A percentile compares a stretch with the other conserved stretches of the same genome.
Evolutionary conservation across 768 basidiomycete species (phyloP).

Genomic region (Mycena epipterygia): DNA sequence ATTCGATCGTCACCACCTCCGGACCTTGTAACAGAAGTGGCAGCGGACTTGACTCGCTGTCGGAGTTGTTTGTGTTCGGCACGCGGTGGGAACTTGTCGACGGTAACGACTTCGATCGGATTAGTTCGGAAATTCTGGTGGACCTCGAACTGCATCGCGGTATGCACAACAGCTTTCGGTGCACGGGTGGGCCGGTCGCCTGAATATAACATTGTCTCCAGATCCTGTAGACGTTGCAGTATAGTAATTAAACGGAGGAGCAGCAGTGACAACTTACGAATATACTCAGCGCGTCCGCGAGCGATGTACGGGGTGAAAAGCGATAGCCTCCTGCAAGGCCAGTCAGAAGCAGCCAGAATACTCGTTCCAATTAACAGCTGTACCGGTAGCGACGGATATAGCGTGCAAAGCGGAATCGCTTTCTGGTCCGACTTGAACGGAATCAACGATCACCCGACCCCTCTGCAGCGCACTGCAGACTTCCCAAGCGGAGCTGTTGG

Average conservation of each 20-base stretch:
- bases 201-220: slow-evolving; percentile 1
- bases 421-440: neutral
- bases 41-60: slow-evolving; percentile 37
- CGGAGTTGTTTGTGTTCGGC: slow-evolving; percentile 39
- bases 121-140: neutral
- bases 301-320: neutral
- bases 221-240: neutral
- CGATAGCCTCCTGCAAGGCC: neutral
- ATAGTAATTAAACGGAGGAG: neutral
- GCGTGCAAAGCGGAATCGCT: neutral
- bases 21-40: neutral
- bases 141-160: neutral
- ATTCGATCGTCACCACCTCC: slow-evolving; percentile 36
- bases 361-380: too few relatives aligned
- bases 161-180: neutral
- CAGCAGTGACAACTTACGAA: neutral
- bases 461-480: slow-evolving; percentile 39
- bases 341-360: neutral
- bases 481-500: slow-evolving; percentile 26
- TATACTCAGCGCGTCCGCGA: neutral
- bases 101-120: slow-evolving; percentile 40
- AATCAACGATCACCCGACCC: slow-evolving; percentile 4
- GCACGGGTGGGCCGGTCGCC: neutral
- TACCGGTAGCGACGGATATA: neutral
- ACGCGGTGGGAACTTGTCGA: slow-evolving; percentile 43